phyloP scores from a whole-genome alignment of 768 basidiomycete genomes.

The Candolleomyces aberdarensis region DNA sequence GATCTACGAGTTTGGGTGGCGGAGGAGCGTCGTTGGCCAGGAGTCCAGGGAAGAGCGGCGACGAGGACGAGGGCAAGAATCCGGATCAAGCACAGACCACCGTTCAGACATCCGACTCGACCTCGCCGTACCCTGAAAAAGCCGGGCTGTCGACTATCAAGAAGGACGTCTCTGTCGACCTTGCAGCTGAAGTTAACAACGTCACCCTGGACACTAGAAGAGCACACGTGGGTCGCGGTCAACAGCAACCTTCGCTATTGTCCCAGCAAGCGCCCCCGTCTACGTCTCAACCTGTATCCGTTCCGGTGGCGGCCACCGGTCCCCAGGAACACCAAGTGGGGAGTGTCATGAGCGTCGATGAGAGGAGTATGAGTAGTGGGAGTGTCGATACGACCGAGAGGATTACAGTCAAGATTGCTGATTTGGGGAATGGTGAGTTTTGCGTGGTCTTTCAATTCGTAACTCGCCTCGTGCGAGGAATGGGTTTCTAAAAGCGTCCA shows the following conservation, averaged over 20 bases:
- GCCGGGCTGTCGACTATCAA: constrained; percentile 17
- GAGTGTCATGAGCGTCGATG: background rate
- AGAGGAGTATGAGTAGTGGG: background rate
- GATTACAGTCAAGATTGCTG: constrained; percentile 98
- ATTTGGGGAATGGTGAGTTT: constrained; percentile 93
- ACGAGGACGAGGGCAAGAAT: background rate
- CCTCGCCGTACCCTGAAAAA: constrained; percentile 11
- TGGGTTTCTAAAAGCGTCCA: too few relatives aligned
- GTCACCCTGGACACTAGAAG: constrained; percentile 35
- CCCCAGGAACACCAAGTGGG: constrained; percentile 29
- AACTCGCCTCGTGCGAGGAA: too few relatives aligned
- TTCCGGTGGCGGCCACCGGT: background rate
- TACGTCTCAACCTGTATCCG: constrained; percentile 12
- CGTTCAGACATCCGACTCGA: background rate
- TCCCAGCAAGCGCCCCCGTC: constrained; percentile 61
- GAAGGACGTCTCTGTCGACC: constrained; percentile 26
- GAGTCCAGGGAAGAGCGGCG: background rate
- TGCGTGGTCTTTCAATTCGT: too few relatives aligned
- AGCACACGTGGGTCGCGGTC: constrained; percentile 24
- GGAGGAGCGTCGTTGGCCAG: too few relatives aligned
- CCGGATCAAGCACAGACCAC: too few relatives aligned
- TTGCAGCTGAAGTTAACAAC: constrained; percentile 37
- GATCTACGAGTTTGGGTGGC: too few relatives aligned
- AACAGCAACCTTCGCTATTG: constrained; percentile 64
- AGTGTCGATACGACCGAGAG: constrained; percentile 27